Evolutionary conservation across 257 asterid genomes (phyloP), one percentile per base, ranked within the genome.

Genomic region (Eucommia ulmoides): DNA sequence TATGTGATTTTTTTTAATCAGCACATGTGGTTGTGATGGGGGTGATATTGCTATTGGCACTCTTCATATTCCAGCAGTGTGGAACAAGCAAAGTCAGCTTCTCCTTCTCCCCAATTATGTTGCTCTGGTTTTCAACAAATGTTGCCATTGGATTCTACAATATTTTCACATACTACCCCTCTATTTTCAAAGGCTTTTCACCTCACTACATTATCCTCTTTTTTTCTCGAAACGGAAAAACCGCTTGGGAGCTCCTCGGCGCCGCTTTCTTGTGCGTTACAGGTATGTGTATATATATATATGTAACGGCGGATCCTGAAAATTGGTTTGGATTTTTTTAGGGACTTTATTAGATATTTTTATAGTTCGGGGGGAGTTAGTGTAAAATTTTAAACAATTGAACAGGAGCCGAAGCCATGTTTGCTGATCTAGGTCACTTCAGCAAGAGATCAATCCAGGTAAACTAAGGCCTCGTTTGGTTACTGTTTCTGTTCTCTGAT

Each of bases 51-150:
- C 50, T 85, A 73, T 57, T 82, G 7, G 0, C 51, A 1, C 55
- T 85, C 9, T 85, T 85, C 60, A 21, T 57, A 14, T 71, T 73
- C 9, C 95, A 85, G 65, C 60, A 83, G 15, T 77, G 76, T 46
- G 95, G 95, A 12, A 82, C 91, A 0, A 93, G 82, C 24, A 85
- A 79, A 65, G 83, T 82, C 1, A 93, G 95, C 1, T 74, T 65
- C 65, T 15, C 77, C 0, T 84, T 84, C 24, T 93, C 93, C 20
- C 95, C 95, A 18, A 72, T 66, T 7, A 42, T 85, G 5, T 56
- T 65, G 63, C 0, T 70, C 0, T 82, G 95, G 95, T 85, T 82
- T 56, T 1, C 55, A 7, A 66, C 73, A 57, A 73, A 76, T 9
- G 8, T 52, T 22, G 72, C 69, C n/a, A 69, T 69, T 19, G 93